Evolutionary conservation across 345 rosid species (phyloP).

Genomic region (Salix suchowensis): DNA sequence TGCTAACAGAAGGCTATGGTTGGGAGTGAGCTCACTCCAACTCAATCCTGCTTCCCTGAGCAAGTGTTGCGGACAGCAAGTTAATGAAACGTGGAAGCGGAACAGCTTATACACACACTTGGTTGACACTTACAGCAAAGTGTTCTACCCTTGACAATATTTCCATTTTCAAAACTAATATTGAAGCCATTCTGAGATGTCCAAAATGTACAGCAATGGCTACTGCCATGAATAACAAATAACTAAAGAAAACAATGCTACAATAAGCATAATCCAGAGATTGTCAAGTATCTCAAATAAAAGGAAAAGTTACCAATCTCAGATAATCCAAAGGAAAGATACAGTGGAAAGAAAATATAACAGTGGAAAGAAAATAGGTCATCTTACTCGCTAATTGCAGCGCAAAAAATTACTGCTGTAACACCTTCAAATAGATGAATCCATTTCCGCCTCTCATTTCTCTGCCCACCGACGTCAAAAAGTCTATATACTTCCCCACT

Average conservation of each 20-base stretch:
- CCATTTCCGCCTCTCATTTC: constrained; percentile 99
- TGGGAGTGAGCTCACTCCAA: neutral
- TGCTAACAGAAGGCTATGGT: neutral
- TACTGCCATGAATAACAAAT: neutral
- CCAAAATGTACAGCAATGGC: neutral
- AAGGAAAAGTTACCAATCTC: neutral
- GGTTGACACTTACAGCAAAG: neutral
- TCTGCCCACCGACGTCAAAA: constrained; percentile 97
- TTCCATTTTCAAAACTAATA: neutral
- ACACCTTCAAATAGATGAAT: constrained; percentile 99
- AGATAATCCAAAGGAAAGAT: neutral
- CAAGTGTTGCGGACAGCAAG: neutral
- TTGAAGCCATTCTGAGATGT: neutral
- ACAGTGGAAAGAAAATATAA: neutral
- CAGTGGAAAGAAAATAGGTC: neutral
- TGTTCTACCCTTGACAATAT: neutral
- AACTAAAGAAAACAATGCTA: neutral
- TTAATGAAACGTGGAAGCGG: neutral
- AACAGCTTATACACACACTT: neutral
- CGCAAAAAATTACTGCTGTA: constrained; percentile 95
- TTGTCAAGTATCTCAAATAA: neutral
- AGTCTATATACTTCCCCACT: constrained; percentile 98
- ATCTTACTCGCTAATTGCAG: constrained; percentile 98
- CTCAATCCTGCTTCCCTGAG: neutral
- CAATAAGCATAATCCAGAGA: neutral